phyloP scores from a whole-genome alignment of 805 yeast genomes.

The Kodamaea hsintzibuensis region DNA sequence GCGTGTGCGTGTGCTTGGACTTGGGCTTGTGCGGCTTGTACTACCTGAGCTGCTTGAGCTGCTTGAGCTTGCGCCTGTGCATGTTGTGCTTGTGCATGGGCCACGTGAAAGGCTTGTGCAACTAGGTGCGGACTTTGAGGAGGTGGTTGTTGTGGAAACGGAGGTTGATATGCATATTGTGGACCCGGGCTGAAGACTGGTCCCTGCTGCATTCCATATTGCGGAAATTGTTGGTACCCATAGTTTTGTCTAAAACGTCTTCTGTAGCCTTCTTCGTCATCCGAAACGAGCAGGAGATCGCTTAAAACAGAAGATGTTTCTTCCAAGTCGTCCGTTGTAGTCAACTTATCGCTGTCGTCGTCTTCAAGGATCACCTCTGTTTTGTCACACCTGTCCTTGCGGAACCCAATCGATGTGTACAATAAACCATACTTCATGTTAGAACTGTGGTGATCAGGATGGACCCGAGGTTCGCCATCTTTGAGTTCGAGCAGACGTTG shows the following conservation, averaged over 20 bases:
- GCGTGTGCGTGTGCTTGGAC: slow-evolving; percentile 1
- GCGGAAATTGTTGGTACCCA: neutral
- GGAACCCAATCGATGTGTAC: slow-evolving; percentile 24
- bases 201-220: neutral
- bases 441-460: slow-evolving; percentile 15
- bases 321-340: neutral
- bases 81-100: slow-evolving; percentile 2
- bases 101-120: neutral
- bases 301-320: neutral
- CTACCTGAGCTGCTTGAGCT: neutral
- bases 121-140: neutral
- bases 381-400: slow-evolving; percentile 41
- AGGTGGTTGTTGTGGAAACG: neutral
- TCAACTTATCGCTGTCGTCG: neutral
- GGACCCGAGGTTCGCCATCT: neutral
- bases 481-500: slow-evolving; percentile 10
- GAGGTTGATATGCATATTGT: neutral
- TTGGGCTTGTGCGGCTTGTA: slow-evolving; percentile 4
- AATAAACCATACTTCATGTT: slow-evolving; percentile 14
- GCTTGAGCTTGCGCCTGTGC: slow-evolving; percentile 1
- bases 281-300: slow-evolving; percentile 5
- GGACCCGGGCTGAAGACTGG: slow-evolving; percentile 4
- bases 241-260: neutral
- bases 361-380: slow-evolving; percentile 11
- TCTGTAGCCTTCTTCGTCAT: neutral